Evolutionary conservation across 352 stramenopile species (phyloP), one percentile per base, ranked within the genome.

Genomic region (Phytophthora pistaciae): DNA sequence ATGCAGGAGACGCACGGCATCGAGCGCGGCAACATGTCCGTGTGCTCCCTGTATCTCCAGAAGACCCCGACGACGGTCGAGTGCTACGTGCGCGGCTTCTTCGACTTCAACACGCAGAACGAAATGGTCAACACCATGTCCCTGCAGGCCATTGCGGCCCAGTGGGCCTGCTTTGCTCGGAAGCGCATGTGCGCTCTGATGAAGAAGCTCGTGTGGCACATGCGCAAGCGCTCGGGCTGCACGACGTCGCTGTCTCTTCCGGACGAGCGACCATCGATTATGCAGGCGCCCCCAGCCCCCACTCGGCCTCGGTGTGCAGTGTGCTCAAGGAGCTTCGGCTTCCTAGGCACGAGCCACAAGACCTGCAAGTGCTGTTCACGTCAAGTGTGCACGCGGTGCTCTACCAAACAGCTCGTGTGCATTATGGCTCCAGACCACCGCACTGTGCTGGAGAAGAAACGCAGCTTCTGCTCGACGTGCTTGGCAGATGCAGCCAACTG

Each of bases 181-280:
- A 75, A 81, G n/a, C 27, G 38, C 14, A 58, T 83, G 9, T 86
- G 79, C 21, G 70, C 75, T 2, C 59, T 75, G 10, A 84, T 87
- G 78, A 88, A 90, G 63, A 90, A 88, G 54, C 55, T 90, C 18
- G 74, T 82, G 21, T 87, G 72, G 82, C 77, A 65, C 38, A 78
- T 76, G 75, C 81, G 60, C 46, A 81, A 75, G 48, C 72, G 48
- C 57, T 73, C 60, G n/a, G 64, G 53, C 36, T 70, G 57, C 20
- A 74, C 63, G 38, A 29, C 58, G 38, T 59, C 64, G 33, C 29
- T 68, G 33, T 65, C 68, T 3, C 55, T 73, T 18, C 21, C 50
- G 7, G 20, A 58, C 4, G 53, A 74, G 18, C 40, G 36, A 4
- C 56, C 57, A 40, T 65, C 64, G 11, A 29, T 57, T 16, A 68